Evolutionary conservation across 202 grass and related monocot genomes (phyloP).

Genomic region (Thinopyrum obtusiflorum): DNA sequence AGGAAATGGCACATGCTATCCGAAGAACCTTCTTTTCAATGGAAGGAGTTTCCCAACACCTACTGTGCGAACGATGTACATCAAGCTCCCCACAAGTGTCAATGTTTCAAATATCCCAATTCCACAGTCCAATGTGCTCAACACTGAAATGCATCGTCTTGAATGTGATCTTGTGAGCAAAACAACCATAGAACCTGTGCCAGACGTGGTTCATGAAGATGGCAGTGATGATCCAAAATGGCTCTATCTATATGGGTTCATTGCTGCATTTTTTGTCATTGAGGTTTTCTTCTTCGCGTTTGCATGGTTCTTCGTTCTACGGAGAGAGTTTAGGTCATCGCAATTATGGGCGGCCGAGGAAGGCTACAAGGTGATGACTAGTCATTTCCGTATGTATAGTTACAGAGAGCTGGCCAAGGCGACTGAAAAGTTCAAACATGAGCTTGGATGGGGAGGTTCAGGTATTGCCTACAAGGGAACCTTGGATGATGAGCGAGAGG

Average conservation of each 20-base stretch:
- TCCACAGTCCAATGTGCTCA: conserved; percentile 33
- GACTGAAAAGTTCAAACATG: conserved; percentile 50
- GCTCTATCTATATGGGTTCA: conserved; percentile 49
- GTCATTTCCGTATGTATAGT: conserved; percentile 51
- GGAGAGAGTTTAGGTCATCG: conserved; percentile 39
- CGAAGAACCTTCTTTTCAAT: conserved; percentile 47
- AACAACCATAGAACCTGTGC: background rate
- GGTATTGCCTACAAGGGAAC: conserved; percentile 50
- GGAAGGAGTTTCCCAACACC: conserved; percentile 37
- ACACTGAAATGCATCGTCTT: background rate
- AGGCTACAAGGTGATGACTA: conserved; percentile 53
- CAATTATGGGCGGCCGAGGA: conserved; percentile 32
- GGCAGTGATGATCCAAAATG: conserved; percentile 24
- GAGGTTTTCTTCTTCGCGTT: conserved; percentile 49
- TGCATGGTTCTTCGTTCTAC: conserved; percentile 59
- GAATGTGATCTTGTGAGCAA: background rate
- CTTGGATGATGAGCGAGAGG: conserved; percentile 32
- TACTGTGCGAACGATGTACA: conserved; percentile 36
- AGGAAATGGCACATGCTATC: conserved; percentile 34
- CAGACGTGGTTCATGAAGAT: background rate
- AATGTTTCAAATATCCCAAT: background rate
- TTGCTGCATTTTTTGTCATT: conserved; percentile 42
- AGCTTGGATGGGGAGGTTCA: conserved; percentile 50
- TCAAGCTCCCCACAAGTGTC: conserved; percentile 36
- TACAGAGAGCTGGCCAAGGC: conserved; percentile 54